phyloP scores from a whole-genome alignment of 2,329 filamentous ascomycete species.

The Talaromyces sp. region DNA sequence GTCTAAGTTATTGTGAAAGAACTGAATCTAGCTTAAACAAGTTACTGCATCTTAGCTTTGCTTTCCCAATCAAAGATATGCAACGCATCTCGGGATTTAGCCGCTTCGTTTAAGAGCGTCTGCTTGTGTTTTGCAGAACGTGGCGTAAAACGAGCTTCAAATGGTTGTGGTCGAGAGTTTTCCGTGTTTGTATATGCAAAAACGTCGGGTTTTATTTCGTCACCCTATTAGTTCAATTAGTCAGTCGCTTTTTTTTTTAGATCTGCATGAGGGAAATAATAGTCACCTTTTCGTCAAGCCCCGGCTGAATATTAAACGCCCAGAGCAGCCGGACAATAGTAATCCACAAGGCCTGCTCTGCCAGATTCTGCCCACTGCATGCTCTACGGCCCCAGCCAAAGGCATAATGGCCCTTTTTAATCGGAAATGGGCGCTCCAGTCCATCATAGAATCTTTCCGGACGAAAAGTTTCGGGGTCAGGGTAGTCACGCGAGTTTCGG shows the following conservation, averaged over 20 bases:
- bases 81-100: not conserved
- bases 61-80: not conserved
- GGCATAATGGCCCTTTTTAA: constrained; percentile 30
- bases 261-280: not conserved
- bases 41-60: not conserved
- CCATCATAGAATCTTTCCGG: not conserved
- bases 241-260: not conserved
- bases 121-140: not conserved
- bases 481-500: not conserved
- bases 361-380: constrained; percentile 31
- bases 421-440: not conserved
- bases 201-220: not conserved
- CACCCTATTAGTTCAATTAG: not conserved
- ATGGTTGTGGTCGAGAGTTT: not conserved
- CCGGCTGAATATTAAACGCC: constrained; percentile 15
- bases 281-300: not conserved
- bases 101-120: not conserved
- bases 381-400: constrained; percentile 55
- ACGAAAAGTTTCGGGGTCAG: not conserved
- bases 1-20: not conserved
- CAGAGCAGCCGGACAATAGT: constrained; percentile 57
- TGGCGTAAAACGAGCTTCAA: not conserved
- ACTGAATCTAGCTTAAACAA: not conserved
- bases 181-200: not conserved
- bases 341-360: constrained; percentile 41